Conservation (phyloP, 352 stramenopile species). For the Globisporangium yorkense region DNA sequence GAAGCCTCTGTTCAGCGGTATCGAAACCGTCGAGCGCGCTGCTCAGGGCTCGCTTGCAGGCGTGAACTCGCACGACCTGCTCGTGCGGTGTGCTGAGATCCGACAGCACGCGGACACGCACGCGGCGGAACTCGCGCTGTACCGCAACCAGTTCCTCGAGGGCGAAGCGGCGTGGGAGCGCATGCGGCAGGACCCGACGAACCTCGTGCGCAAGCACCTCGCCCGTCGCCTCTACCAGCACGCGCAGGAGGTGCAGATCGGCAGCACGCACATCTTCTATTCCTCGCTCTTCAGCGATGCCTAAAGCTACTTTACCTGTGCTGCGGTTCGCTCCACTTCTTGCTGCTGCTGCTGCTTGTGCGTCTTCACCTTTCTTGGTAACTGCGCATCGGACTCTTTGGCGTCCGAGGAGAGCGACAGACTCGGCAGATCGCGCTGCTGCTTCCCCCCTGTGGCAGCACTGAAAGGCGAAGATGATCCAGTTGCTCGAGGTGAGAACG, state of each 20-base stretch:
- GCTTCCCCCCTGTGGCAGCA: neutral
- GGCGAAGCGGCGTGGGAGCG: slow-evolving; percentile 51
- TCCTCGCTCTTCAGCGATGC: slow-evolving; percentile 47
- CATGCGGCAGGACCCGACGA: slow-evolving; percentile 67
- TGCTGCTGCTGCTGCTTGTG: slow-evolving; percentile 1
- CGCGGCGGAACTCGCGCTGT: slow-evolving; percentile 27
- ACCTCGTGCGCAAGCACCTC: slow-evolving; percentile 53
- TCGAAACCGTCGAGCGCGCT: slow-evolving; percentile 65
- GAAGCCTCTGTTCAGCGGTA: slow-evolving; percentile 24
- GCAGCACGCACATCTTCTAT: slow-evolving; percentile 55
- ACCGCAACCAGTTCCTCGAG: slow-evolving; percentile 51
- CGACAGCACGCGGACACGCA: slow-evolving; percentile 46
- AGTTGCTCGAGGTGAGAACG: slow-evolving; percentile 5
- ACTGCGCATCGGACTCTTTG: neutral
- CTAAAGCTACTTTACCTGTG: slow-evolving; percentile 6
- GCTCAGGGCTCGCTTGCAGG: slow-evolving; percentile 29
- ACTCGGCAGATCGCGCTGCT: slow-evolving; percentile 5
- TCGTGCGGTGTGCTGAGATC: slow-evolving; percentile 60
- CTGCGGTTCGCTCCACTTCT: neutral
- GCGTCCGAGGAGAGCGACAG: slow-evolving; percentile 4
- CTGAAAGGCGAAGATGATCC: neutral
- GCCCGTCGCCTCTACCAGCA: slow-evolving; percentile 41
- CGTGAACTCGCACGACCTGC: slow-evolving; percentile 71
- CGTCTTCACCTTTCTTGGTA: slow-evolving; percentile 2
- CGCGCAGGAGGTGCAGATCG: slow-evolving; percentile 58